Evolutionary conservation across 176 grass and related monocot genomes (phyloP).

Genomic region (Musa beccarii): DNA sequence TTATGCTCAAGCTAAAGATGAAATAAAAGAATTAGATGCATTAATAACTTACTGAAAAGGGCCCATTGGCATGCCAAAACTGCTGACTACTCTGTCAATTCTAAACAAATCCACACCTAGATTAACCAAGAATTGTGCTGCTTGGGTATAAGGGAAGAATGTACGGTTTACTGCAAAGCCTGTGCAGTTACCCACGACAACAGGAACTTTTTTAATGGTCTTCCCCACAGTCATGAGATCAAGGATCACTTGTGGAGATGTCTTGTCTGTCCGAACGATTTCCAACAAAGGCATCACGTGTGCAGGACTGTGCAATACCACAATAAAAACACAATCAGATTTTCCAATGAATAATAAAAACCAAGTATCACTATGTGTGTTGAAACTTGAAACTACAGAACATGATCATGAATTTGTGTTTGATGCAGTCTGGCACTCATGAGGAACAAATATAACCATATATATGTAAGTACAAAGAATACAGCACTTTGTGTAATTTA

Average conservation of each 20-base stretch:
- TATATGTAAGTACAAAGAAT: too few relatives aligned
- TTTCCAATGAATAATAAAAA: too few relatives aligned
- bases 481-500: too few relatives aligned
- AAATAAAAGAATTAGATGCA: neutral
- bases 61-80: constrained; percentile 97
- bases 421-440: too few relatives aligned
- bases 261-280: constrained; percentile 88
- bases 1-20: neutral
- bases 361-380: too few relatives aligned
- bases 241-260: constrained; percentile 80
- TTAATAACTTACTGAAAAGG: constrained; percentile 79
- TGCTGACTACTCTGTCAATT: constrained; percentile 73
- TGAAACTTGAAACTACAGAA: too few relatives aligned
- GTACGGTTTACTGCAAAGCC: constrained; percentile 93
- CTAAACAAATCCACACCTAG: constrained; percentile 82
- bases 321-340: neutral
- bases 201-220: constrained; percentile 87
- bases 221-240: constrained; percentile 83
- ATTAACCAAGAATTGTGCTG: constrained; percentile 69
- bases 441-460: too few relatives aligned
- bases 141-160: constrained; percentile 87
- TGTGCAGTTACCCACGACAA: constrained; percentile 91
- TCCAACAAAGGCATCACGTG: constrained; percentile 97
- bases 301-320: constrained; percentile 52
- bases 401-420: too few relatives aligned